phyloP scores from a whole-genome alignment of 768 basidiomycete species.

The Phallus indusiatus region DNA sequence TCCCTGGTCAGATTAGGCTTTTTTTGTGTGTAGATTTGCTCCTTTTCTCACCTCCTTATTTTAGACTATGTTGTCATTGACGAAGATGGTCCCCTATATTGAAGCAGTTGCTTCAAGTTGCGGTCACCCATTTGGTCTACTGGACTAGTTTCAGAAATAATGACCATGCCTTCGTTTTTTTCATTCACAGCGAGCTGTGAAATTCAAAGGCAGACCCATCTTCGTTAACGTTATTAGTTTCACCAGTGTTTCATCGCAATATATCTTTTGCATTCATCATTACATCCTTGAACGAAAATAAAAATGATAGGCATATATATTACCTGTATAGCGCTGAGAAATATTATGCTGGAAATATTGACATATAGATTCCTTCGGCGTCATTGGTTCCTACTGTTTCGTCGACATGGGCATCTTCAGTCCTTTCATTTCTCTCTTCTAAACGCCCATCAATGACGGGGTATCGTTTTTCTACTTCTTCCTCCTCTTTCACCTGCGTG shows the following conservation, averaged over 20 bases:
- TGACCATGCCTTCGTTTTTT: background rate
- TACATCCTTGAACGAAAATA: too few species aligned
- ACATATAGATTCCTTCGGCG: background rate
- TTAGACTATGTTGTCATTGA: constrained; percentile 8
- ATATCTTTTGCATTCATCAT: too few species aligned
- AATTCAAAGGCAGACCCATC: background rate
- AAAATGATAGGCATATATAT: too few species aligned
- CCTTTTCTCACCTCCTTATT: background rate
- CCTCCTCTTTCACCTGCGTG: background rate
- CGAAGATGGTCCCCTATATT: background rate
- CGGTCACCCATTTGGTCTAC: background rate
- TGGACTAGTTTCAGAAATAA: background rate
- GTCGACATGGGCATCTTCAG: background rate
- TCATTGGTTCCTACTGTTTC: background rate
- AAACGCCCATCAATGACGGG: constrained; percentile 1
- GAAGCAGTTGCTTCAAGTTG: background rate
- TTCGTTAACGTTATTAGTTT: background rate
- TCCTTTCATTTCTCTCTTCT: constrained; percentile 1
- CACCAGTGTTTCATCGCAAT: too few species aligned
- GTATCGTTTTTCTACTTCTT: background rate
- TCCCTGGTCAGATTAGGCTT: background rate
- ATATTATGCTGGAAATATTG: background rate
- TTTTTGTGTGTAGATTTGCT: background rate
- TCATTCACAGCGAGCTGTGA: background rate
- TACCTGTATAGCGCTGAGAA: too few species aligned